Evolutionary conservation across 2,329 filamentous ascomycete species (phyloP), one percentile per base, ranked within the genome.

Genomic region (Aspergillus brunneoviolaceus): DNA sequence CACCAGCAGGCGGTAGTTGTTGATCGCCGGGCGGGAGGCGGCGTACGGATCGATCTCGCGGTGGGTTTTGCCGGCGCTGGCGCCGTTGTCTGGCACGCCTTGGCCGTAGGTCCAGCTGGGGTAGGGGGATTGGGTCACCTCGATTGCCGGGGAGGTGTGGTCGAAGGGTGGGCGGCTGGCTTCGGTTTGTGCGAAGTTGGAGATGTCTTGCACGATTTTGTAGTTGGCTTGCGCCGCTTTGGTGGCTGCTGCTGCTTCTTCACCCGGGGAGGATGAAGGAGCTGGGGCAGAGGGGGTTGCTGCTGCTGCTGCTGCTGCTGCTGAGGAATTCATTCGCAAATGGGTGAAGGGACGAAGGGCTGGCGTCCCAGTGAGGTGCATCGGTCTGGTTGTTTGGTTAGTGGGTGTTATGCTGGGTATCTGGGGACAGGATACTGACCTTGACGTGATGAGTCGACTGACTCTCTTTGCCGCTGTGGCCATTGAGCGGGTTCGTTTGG

Each of bases 1-100:
- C 74, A 96, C 95, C 62, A 96, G 82, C 5, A 96, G 85, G 75
- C 95, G 96, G 84, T 96, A 96, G 81, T 96, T 96, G 79, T 85
- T 86, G 3, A 81, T 78, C 0, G 86, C 78, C 0, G 85, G 83
- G 0, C 92, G 84, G 53, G 86, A 89, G 19, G 85, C 76, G 49
- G 82, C 87, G 73, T 92, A 88, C 0, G 92, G 92, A 75, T 96
- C 88, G 68, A 96, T 95, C 69, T 87, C 79, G 65, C 92, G 69
- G n/a, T 74, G 73, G 67, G 58, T 57, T 48, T 62, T 58, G 3
- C 49, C 42, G 11, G 63, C 42, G 29, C 57, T 64, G 12, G 58
- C 45, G 11, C 58, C 54, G 35, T 64, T 63, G 14, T 66, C 52
- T 6, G 63, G 62, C 0, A 67, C 63, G 2, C 67, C 67, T 25